Percentiles rank a stretch among this genome's conserved stretches.
Conservation (phyloP, 768 basidiomycete genomes). For the Leucosporidium scottii region DNA sequence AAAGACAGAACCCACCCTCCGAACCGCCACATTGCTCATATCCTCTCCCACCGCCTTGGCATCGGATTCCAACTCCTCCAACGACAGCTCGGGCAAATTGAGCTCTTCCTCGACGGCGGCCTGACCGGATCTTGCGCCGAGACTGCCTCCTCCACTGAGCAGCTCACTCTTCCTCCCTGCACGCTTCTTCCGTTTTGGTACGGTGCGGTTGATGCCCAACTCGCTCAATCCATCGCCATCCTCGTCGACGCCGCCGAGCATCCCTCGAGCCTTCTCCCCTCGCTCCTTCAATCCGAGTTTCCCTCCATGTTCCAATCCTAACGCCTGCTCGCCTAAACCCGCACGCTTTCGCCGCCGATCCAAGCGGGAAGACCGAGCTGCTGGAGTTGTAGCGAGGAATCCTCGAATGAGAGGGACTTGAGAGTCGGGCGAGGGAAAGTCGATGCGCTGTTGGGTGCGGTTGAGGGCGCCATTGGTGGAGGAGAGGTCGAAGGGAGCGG, state of each 20-base stretch:
- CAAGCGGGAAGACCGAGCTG: slow-evolving; percentile 68
- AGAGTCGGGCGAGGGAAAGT: slow-evolving; percentile 15
- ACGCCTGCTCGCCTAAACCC: slow-evolving; percentile 7
- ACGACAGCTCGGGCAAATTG: slow-evolving; percentile 4
- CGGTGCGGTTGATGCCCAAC: slow-evolving; percentile 28
- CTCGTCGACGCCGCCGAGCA: slow-evolving; percentile 53
- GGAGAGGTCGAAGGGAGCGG: slow-evolving; percentile 24
- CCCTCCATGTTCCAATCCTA: slow-evolving; percentile 36
- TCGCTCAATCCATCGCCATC: slow-evolving; percentile 5
- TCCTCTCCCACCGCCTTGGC: slow-evolving; percentile 78
- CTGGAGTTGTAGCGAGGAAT: slow-evolving; percentile 91
- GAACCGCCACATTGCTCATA: slow-evolving; percentile 85
- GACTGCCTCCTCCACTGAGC: too few species aligned
- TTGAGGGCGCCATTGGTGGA: neutral
- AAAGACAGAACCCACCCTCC: slow-evolving; percentile 45
- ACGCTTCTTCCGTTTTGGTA: slow-evolving; percentile 54
- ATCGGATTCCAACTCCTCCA: slow-evolving; percentile 65
- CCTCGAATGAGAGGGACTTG: slow-evolving; percentile 73
- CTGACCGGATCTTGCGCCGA: too few species aligned
- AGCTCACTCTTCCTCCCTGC: slow-evolving; percentile 38
- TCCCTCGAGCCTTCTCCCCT: slow-evolving; percentile 68
- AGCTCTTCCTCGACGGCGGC: slow-evolving; percentile 5
- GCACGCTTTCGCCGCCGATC: slow-evolving; percentile 19
- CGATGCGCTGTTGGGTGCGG: neutral
- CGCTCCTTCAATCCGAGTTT: slow-evolving; percentile 70